Conservation (phyloP, 202 grass and related monocot species). For the Eragrostis tef region DNA sequence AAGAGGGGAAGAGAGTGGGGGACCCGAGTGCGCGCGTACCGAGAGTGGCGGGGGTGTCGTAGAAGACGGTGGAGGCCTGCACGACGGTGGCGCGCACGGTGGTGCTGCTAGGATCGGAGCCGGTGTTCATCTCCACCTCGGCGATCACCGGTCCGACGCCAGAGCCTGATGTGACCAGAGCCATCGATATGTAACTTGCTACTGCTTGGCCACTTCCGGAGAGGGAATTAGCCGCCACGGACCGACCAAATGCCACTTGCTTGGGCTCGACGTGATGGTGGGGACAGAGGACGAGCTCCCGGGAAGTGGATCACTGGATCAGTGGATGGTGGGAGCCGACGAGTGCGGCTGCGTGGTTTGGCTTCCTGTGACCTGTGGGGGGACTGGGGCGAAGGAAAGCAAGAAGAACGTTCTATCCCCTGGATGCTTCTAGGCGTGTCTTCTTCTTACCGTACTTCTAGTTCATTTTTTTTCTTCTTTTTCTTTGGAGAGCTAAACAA, state of each 20-base stretch:
- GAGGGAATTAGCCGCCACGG: not conserved
- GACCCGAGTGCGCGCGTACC: constrained; percentile 42
- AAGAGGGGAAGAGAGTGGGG: not conserved
- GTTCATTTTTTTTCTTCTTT: fast-evolving
- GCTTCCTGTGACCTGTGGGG: not conserved
- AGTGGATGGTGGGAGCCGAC: not conserved
- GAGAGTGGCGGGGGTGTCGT: constrained; percentile 85
- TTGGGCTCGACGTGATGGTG: constrained; percentile 48
- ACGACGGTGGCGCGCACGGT: constrained; percentile 81
- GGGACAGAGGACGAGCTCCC: constrained; percentile 35
- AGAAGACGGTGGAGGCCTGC: constrained; percentile 92
- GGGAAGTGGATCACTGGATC: constrained; percentile 32
- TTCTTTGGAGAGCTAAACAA: too few relatives aligned
- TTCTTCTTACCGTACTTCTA: not conserved
- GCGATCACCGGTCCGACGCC: constrained; percentile 61
- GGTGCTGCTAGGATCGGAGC: constrained; percentile 53
- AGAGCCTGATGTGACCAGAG: constrained; percentile 53
- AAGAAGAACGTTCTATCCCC: not conserved
- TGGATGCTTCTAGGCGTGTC: constrained; percentile 11
- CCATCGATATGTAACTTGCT: constrained; percentile 48
- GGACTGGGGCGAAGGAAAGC: not conserved
- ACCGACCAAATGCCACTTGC: not conserved
- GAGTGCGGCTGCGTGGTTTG: not conserved
- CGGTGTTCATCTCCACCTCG: constrained; percentile 82
- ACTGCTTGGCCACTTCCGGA: not conserved